Conservation (phyloP, 768 basidiomycete species). For the Lactarius akahatsu region DNA sequence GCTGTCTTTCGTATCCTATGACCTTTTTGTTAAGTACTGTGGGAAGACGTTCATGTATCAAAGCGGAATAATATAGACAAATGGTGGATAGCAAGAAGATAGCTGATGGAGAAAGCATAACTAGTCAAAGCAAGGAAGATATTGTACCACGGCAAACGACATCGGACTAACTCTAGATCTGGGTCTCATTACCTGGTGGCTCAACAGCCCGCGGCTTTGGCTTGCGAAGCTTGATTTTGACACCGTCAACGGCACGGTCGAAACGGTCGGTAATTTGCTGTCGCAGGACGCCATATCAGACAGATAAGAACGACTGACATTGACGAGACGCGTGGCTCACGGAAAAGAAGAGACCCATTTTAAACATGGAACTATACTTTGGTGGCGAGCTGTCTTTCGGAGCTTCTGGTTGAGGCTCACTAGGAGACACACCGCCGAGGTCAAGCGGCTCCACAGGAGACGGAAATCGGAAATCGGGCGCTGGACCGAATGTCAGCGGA, state of each 20-base stretch:
- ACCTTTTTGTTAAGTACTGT: neutral
- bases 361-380: constrained; percentile 9
- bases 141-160: neutral
- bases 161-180: neutral
- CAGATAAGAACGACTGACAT: neutral
- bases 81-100: neutral
- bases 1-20: constrained; percentile 13
- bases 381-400: neutral
- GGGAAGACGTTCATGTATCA: neutral
- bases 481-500: constrained; percentile 14
- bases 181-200: neutral
- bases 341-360: constrained; percentile 9
- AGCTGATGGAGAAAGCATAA: neutral
- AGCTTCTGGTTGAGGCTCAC: neutral
- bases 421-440: neutral
- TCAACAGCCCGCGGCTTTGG: neutral
- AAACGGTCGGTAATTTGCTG: constrained; percentile 12
- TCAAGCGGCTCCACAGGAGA: neutral
- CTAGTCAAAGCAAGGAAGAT: neutral
- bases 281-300: neutral
- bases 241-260: constrained; percentile 14
- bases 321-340: neutral
- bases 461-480: neutral
- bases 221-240: constrained; percentile 20
- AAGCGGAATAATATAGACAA: neutral